These are phyloP conservation scores for Zoysia matrella DNA, from an alignment of 202 grass and related monocot species.

Conservation along the genomic window DNA sequence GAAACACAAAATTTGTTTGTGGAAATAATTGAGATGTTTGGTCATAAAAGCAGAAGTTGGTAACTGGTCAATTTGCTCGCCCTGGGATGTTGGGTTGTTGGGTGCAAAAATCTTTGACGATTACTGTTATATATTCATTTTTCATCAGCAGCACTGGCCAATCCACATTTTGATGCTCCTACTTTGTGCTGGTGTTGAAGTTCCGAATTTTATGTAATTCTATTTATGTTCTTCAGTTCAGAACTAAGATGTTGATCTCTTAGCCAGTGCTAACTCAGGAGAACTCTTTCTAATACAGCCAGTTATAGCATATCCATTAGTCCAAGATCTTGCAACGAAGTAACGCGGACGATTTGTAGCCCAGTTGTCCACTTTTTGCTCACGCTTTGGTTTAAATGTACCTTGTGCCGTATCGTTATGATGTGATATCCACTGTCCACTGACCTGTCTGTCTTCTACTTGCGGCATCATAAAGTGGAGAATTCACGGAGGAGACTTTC, in stretches of 20 bases:
- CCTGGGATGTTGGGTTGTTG: conserved; percentile 35
- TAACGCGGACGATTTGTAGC: background rate
- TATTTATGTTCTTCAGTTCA: conserved; percentile 1
- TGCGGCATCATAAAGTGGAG: conserved; percentile 49
- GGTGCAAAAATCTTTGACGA: conserved; percentile 29
- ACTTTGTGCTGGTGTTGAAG: background rate
- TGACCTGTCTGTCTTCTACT: conserved; percentile 39
- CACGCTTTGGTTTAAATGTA: conserved; percentile 4
- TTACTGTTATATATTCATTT: conserved; percentile 34
- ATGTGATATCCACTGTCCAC: conserved; percentile 1
- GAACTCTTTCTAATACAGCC: background rate
- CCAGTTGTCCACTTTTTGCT: background rate
- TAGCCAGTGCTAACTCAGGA: background rate
- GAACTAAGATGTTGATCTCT: conserved; percentile 9
- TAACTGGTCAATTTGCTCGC: conserved; percentile 36
- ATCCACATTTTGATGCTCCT: conserved; percentile 2
- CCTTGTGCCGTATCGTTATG: conserved; percentile 20
- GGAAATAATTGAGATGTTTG: conserved; percentile 37
- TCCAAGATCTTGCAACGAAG: conserved; percentile 1
- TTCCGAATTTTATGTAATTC: conserved; percentile 21
- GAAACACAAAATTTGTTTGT: conserved; percentile 4
- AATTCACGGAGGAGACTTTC: conserved; percentile 72
- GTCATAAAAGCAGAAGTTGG: conserved; percentile 15
- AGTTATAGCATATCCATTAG: conserved; percentile 5
- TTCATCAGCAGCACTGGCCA: background rate